Base-by-base conservation (phyloP, 495 filamentous ascomycete genomes). In the Glonium stellatum region DNA sequence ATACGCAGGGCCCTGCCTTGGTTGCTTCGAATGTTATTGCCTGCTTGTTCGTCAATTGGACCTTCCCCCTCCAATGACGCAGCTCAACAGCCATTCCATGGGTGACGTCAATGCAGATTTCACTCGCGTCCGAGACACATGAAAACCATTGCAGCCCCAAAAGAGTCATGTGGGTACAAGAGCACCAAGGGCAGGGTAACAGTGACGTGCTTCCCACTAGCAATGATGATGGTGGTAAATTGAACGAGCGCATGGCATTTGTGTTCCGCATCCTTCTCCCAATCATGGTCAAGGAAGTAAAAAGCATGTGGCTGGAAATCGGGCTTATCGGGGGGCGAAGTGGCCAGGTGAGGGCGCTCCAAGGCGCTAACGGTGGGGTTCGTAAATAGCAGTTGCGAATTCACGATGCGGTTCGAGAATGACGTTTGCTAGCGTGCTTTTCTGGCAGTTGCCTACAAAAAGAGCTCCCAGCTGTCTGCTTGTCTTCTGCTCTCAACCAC, bases 151-250 rank as follows among this genome's bases (percentile, higher is more conserved):
- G n/a, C 6, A 6, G 6, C 3, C 27, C 27, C 6, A 6, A 31
- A 31, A 31, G 2, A 31, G 27, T 31, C 27, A 31, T 31, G 27
- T 31, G 27, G 27, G 27, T 31, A 31, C 6, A 31, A 31, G 27
- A 6, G 27, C 27, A 3, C 2, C 6, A 31, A 31, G 27, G 27
- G 27, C 27, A 3, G 6, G 27, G 6, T 31, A 31, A 31, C 27
- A 31, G 6, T 31, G 27, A 31, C 27, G 27, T 31, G 6, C 27
- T 31, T 31, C 27, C 6, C 6, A 31, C 27, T 10, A 15, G 44
- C 44, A 18, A 22, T 48, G 44, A 48, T 22, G 44, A 48, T 48
- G 44, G 44, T 48, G 44, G 44, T 9, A 48, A 48, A 48, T n/a
- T 22, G 44, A 18, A 6, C 22, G 9, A 19, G 44, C 13, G 27